Percentiles rank a stretch among this genome's conserved stretches.
These are phyloP conservation scores for Collybiopsis luxurians DNA, from an alignment of 768 basidiomycete species.

Conservation along the genomic window DNA sequence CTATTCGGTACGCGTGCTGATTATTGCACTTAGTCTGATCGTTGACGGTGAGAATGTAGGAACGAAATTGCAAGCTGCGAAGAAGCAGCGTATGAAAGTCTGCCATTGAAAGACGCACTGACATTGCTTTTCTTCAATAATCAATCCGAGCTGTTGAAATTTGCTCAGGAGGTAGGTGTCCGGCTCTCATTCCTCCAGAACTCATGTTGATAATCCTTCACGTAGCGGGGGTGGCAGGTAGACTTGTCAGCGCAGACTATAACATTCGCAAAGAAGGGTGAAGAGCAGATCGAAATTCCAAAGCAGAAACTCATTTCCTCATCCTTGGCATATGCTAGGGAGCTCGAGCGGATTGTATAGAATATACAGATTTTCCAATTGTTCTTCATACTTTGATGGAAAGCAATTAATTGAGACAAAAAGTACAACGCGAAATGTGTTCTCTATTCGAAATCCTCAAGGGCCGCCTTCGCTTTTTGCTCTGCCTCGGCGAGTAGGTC, in stretches of 20 bases:
- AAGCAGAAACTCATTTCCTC: constrained; percentile 80
- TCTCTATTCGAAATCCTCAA: constrained; percentile 60
- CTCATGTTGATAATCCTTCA: constrained; percentile 10
- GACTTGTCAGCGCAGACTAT: constrained; percentile 68
- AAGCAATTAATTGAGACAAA: neutral
- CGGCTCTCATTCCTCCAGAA: neutral
- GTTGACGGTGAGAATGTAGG: constrained; percentile 35
- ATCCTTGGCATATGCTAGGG: constrained; percentile 77
- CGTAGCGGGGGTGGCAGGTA: constrained; percentile 82
- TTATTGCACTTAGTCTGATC: neutral
- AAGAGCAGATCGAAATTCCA: constrained; percentile 83
- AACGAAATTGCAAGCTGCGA: constrained; percentile 98
- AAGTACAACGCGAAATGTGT: neutral
- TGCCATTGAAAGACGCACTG: constrained; percentile 87
- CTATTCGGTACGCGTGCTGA: constrained; percentile 68
- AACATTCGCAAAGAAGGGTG: constrained; percentile 76
- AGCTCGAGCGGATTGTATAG: constrained; percentile 90
- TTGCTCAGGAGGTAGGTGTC: constrained; percentile 66
- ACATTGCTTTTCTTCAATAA: constrained; percentile 89
- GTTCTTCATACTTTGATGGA: neutral
- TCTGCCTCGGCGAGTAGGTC: constrained; percentile 87
- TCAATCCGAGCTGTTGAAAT: constrained; percentile 76
- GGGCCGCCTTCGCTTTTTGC: constrained; percentile 77
- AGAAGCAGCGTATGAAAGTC: constrained; percentile 88
- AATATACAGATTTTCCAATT: constrained; percentile 17